A percentile compares a stretch with the other conserved stretches of the same genome.
These are phyloP conservation scores for Noccaea caerulescens DNA, from an alignment of 345 rosid genomes.

Conservation along the genomic window DNA sequence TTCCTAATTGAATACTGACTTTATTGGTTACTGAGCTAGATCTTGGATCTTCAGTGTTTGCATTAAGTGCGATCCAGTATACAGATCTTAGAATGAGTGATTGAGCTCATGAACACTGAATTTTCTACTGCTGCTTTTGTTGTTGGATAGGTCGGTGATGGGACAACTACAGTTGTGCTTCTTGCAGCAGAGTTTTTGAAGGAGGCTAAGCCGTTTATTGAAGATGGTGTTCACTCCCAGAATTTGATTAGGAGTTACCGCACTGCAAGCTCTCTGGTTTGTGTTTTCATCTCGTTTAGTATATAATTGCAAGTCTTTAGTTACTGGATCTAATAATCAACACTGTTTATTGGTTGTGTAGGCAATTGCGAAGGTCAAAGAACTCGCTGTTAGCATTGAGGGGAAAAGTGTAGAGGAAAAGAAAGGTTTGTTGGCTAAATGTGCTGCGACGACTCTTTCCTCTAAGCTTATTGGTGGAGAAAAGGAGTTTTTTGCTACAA, in stretches of 20 bases:
- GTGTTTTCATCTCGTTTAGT: constrained; percentile 7
- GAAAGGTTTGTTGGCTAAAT: constrained; percentile 81
- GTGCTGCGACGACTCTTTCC: constrained; percentile 94
- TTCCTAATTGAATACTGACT: not conserved
- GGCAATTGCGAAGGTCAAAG: constrained; percentile 90
- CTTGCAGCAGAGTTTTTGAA: constrained; percentile 92
- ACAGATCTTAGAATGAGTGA: constrained; percentile 30
- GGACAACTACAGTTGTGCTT: constrained; percentile 94
- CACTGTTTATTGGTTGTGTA: constrained; percentile 17
- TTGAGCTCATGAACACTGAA: constrained; percentile 4
- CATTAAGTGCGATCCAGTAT: not conserved
- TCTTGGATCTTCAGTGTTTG: constrained; percentile 18
- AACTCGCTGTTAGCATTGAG: constrained; percentile 83
- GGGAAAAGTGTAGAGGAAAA: constrained; percentile 93
- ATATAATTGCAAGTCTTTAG: not conserved
- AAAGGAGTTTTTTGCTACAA: constrained; percentile 87
- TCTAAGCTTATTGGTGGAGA: constrained; percentile 99
- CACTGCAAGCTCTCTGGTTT: constrained; percentile 74
- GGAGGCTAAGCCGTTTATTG: constrained; percentile 97
- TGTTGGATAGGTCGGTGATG: constrained; percentile 85
- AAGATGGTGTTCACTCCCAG: constrained; percentile 97
- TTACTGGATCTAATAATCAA: not conserved
- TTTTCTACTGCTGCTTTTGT: constrained; percentile 12
- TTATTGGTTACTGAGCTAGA: constrained; percentile 9
- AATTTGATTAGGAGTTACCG: constrained; percentile 89